These are phyloP conservation scores for Nakaseomyces delphensis DNA, from an alignment of 1,139 yeast genomes.

Conservation along the genomic window DNA sequence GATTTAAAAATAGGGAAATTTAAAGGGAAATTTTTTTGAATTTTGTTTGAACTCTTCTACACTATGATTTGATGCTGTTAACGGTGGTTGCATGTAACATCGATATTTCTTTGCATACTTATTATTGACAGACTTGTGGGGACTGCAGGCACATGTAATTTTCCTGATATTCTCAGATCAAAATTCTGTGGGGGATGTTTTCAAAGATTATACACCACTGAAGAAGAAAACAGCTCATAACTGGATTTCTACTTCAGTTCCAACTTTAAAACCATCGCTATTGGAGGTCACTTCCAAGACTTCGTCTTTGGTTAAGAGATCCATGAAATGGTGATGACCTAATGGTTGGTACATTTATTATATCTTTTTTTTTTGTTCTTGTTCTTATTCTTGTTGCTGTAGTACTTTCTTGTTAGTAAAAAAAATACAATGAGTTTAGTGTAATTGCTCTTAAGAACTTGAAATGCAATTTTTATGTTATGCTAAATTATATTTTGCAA, in stretches of 20 bases:
- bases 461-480: neutral
- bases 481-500: no score
- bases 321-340: constrained; percentile 94
- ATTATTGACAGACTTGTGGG: neutral
- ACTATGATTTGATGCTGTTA: no score
- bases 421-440: no score
- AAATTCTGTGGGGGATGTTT: constrained; percentile 3
- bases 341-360: constrained; percentile 58
- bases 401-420: neutral
- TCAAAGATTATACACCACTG: constrained; percentile 1
- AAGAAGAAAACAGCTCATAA: neutral
- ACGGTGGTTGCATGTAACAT: no score
- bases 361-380: no score
- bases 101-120: no score
- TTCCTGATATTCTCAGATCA: neutral
- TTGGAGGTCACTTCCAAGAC: constrained; percentile 61
- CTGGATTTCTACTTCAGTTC: constrained; percentile 13
- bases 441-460: no score
- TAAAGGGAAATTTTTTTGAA: no score
- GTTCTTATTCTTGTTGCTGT: no score
- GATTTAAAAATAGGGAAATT: no score
- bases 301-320: constrained; percentile 38
- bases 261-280: constrained; percentile 89
- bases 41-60: no score
- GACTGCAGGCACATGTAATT: neutral